Evolutionary conservation across 75 land plant species (phyloP), one percentile per base, ranked within the genome.

Genomic region (Chamaecyparis obtusa): DNA sequence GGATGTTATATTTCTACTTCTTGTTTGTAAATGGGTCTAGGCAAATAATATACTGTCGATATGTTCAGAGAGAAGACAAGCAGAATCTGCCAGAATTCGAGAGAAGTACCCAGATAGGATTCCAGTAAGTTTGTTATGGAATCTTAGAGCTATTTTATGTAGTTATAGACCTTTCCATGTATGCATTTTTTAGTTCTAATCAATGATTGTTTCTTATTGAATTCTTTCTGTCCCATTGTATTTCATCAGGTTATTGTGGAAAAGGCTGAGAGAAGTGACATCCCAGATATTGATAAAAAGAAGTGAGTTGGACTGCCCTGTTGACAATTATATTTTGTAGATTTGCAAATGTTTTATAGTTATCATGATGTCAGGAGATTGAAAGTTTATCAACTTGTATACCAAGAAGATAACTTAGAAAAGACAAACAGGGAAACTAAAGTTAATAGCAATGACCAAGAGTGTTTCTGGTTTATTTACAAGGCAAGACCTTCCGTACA

Each of bases 281-380:
- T 95, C 5, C 95, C 96, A 1, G 93, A 93, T 77, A 93, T 94
- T 86, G 95, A 94, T 85, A 94, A 93, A 91, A 94, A 94, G 85
- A 94, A 94, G 95, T 94, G 21, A 82, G 94, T 89, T 56, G 86
- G 78, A 37, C 79, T 67, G 39, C 17, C 24, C 30, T 9, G 10
- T 41, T 43, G 10, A 80, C 48, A 43, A 80, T 41, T 24, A 80
- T 43, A 13, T 77, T 19, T 17, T 77, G 17, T 15, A 5, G 24
- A 5, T 24, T 80, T 80, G 24, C 24, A 21, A 44, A 43, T 43
- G n/a, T 44, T 49, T 16, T 77, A 21, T 80, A 80, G 10, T 43
- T 10, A 44, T 24, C n/a, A 21, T 80, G 49, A 80, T 27, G 44
- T 16, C 9, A 37, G 80, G 43, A 37, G 80, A 37, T 77, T 19